Evolutionary conservation across 345 rosid species (phyloP), one percentile per base, ranked within the genome.

Genomic region (Populus euphratica): DNA sequence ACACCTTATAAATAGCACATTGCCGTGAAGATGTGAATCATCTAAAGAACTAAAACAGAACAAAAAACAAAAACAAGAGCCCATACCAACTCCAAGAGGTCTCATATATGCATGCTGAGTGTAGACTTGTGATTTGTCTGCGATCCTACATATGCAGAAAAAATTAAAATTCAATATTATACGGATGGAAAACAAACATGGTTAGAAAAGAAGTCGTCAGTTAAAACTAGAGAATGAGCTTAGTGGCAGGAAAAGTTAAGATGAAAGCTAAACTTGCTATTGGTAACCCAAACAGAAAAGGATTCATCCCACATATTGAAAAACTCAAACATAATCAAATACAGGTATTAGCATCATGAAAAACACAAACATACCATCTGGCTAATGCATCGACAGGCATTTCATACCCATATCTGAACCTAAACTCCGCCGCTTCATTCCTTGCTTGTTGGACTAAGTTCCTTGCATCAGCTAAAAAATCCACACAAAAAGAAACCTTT

Each of bases 21-120:
- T 23, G 64, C 29, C 29, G 11, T n/a, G 14, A n/a, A 23, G 16
- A n/a, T 10, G 64, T 23, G 23, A 56, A 59, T 10, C 23, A 9
- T 59, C 64, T 4, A 10, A 23, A 59, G 4, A 59, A 4, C 29
- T 59, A 59, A 11, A 56, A 3, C 13, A n/a, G 13, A 3, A 56
- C 44, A 47, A 47, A n/a, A 54, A 23, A 59, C 11, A 59, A 59
- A n/a, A 59, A 23, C 27, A 59, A 59, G 27, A 59, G 75, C 84
- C 27, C 90, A 68, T 82, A 89, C 99, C 97, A 76, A 96, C 97
- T 79, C 99, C 99, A 82, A 96, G 99, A 18, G 99, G 99, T 86
- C 99, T 91, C 99, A 94, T 96, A 82, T 96, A 96, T 72, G 98
- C 99, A 89, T 96, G 98, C 74, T 96, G 99, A 70, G 99, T 96